Evolutionary conservation across 768 basidiomycete species (phyloP).

Genomic region (Cantharellus anzutake): DNA sequence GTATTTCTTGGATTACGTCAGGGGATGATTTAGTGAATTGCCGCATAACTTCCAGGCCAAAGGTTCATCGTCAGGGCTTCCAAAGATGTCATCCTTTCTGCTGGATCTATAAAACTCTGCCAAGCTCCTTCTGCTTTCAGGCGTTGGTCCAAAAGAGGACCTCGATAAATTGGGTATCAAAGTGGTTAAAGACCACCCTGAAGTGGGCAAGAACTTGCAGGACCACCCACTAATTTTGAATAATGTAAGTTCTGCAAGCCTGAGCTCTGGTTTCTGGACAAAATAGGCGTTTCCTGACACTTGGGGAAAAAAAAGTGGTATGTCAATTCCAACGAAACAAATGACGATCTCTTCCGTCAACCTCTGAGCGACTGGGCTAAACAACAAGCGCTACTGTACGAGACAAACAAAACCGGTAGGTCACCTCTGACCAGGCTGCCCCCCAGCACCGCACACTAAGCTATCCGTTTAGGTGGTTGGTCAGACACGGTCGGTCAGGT

Average conservation of each 20-base stretch:
- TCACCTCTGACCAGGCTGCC: too few species aligned
- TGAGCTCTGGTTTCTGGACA: too few species aligned
- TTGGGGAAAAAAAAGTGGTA: background rate
- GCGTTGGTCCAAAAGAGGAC: conserved; percentile 13
- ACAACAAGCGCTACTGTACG: background rate
- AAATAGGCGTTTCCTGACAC: background rate
- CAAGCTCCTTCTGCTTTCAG: conserved; percentile 16
- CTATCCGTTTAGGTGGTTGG: background rate
- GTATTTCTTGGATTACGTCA: background rate
- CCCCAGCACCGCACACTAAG: too few species aligned
- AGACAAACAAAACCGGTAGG: background rate
- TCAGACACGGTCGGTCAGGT: background rate
- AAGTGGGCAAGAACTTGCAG: conserved; percentile 23
- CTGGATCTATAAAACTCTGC: conserved; percentile 10
- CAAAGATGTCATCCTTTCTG: conserved; percentile 3
- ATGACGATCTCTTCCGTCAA: background rate
- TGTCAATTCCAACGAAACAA: background rate
- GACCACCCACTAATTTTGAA: conserved; percentile 10
- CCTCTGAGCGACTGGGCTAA: background rate
- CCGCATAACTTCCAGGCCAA: background rate
- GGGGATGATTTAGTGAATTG: background rate
- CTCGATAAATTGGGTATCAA: conserved; percentile 12
- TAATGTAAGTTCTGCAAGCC: background rate
- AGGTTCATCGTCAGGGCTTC: background rate
- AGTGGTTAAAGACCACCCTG: conserved; percentile 17